Conservation (phyloP, 257 asterid species). For the Solanum bulbocastanum region DNA sequence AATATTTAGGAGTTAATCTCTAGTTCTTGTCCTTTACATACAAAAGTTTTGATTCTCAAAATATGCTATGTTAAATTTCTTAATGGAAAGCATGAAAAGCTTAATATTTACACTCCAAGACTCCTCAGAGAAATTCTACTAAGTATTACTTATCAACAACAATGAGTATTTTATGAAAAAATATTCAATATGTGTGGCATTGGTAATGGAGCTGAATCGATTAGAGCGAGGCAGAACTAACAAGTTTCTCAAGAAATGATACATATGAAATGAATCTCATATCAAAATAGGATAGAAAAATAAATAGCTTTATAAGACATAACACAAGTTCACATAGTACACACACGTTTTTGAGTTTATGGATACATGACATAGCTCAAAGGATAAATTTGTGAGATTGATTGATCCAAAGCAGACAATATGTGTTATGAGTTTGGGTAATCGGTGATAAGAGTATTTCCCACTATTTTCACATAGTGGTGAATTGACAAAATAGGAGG, state of each 20-base stretch:
- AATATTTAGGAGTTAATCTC: not conserved
- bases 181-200: not conserved
- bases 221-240: not conserved
- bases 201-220: fast-evolving
- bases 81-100: not conserved
- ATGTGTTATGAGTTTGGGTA: not conserved
- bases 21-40: not conserved
- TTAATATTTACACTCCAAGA: not conserved
- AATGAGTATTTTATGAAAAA: not conserved
- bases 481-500: conserved; percentile 7
- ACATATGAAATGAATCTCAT: not conserved
- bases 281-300: not conserved
- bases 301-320: not conserved
- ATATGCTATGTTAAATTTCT: not conserved
- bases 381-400: fast-evolving
- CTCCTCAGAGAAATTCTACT: not conserved
- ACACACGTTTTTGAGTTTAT: not conserved
- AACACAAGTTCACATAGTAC: not conserved
- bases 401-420: not conserved
- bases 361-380: not conserved
- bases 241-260: not conserved
- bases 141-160: not conserved
- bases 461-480: not conserved
- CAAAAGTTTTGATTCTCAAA: not conserved
- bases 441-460: not conserved